Percentiles rank a stretch among this genome's conserved stretches.
Conservation (phyloP, 2,329 filamentous ascomycete genomes). For the Aotearoamyces nothofagi region DNA sequence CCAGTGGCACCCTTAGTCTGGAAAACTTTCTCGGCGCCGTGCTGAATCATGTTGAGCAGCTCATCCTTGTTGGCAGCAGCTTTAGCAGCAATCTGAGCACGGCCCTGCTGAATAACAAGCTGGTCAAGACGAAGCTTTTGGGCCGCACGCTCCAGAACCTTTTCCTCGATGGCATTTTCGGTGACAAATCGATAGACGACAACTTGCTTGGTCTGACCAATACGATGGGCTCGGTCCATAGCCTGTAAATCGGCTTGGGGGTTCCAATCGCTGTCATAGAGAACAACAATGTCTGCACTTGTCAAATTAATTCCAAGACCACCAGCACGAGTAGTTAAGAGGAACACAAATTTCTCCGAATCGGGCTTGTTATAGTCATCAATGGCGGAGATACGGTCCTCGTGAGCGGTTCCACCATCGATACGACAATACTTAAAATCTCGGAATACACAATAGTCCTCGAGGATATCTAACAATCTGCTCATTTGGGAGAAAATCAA, state of each 20-base stretch:
- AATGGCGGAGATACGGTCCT: conserved; percentile 93
- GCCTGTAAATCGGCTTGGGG: conserved; percentile 96
- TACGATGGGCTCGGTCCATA: conserved; percentile 97
- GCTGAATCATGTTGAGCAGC: conserved; percentile 93
- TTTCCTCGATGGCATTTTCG: conserved; percentile 96
- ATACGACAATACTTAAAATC: conserved; percentile 95
- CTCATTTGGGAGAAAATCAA: conserved; percentile 99
- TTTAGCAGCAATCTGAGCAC: conserved; percentile 80
- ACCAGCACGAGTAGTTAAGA: conserved; percentile 89
- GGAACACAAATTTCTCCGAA: conserved; percentile 93
- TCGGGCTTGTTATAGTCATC: conserved; percentile 95
- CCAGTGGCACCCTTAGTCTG: conserved; percentile 53
- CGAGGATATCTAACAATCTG: conserved; percentile 86
- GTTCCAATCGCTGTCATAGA: conserved; percentile 98
- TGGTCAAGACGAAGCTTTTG: conserved; percentile 95
- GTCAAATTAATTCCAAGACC: conserved; percentile 96
- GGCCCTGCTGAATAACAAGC: conserved; percentile 93
- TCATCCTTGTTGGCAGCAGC: conserved; percentile 92
- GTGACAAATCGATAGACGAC: conserved; percentile 94
- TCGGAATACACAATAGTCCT: conserved; percentile 95
- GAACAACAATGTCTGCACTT: conserved; percentile 82
- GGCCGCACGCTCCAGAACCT: conserved; percentile 88
- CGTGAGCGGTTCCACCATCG: conserved; percentile 89
- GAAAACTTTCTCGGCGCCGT: conserved; percentile 93
- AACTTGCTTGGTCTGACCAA: conserved; percentile 96